phyloP scores from a whole-genome alignment of 2,329 filamentous ascomycete species.

The Aureobasidium pullulans region DNA sequence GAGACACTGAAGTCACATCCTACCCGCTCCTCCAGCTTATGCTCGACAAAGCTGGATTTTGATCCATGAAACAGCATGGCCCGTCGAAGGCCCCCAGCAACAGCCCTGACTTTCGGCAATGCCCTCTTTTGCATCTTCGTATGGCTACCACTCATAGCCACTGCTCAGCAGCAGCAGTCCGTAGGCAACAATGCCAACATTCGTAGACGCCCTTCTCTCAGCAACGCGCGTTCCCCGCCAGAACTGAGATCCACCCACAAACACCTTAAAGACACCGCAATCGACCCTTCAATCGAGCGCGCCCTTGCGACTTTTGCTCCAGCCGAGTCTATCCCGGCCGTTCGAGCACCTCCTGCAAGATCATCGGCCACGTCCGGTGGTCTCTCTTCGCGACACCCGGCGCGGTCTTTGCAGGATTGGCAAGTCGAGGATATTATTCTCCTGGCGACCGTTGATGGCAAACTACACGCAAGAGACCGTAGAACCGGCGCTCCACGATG shows the following conservation, averaged over 20 bases:
- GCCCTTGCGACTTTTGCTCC: constrained; percentile 97
- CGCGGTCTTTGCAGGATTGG: constrained; percentile 98
- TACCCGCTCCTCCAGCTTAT: background rate
- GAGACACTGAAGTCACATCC: background rate
- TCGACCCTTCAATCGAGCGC: constrained; percentile 61
- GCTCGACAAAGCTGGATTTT: background rate
- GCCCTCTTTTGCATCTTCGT: constrained; percentile 24
- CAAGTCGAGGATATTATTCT: constrained; percentile 99
- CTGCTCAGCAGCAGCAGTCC: constrained; percentile 33
- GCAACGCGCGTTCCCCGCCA: constrained; percentile 21
- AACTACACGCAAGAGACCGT: constrained; percentile 83
- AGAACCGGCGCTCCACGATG: constrained; percentile 77
- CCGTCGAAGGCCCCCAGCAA: constrained; percentile 23
- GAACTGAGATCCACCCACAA: constrained; percentile 17
- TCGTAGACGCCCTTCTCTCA: constrained; percentile 14
- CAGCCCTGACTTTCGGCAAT: constrained; percentile 19
- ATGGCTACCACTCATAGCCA: constrained; percentile 24
- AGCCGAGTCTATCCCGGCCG: constrained; percentile 65
- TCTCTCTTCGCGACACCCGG: constrained; percentile 72
- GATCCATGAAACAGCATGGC: constrained; percentile 25
- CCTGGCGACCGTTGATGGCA: constrained; percentile 98
- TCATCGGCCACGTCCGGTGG: constrained; percentile 50
- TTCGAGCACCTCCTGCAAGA: constrained; percentile 81
- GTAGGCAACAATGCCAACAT: background rate
- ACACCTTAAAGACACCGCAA: constrained; percentile 23